Evolutionary conservation across 768 basidiomycete genomes (phyloP), one percentile per base, ranked within the genome.

Genomic region (Suillus bovinus): DNA sequence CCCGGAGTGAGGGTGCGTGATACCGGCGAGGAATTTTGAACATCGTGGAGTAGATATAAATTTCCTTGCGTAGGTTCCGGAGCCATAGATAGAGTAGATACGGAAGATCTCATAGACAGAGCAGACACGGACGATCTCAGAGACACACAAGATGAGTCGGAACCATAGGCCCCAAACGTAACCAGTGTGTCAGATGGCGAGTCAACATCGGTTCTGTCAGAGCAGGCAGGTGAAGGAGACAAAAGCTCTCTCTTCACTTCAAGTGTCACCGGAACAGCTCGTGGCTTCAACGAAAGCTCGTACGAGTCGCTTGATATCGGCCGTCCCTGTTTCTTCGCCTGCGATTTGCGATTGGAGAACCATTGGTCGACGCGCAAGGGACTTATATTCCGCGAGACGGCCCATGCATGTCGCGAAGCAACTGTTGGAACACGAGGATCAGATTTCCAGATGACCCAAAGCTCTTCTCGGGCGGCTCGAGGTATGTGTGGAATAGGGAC

Each of bases 401-500:
- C 72, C 72, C 72, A 74, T 29, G 61, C 63, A 39, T 62, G 68
- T 49, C 72, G 61, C n/a, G 74, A 74, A 31, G 57, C 61, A 38
- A 73, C 10, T 3, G 74, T 68, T 34, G 72, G 73, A 4, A 74
- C 64, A 44, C 74, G 73, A 10, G 66, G 71, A 58, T 76, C 55
- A 9, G 63, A 55, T 44, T 38, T 67, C 72, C 74, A 74, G 44
- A 74, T 74, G 5, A 59, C 67, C 71, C 71, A 72, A 27, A 74
- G 74, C 20, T 74, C 72, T 46, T 60, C 34, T 22, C 72, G 62
- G 44, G 64, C 50, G 1, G 61, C 60, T 22, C 1, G 17, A 47
- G 39, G 2, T 16, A 64, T 38, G 22, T 1, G 17, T 22, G 58
- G 50, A 11, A 17, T 6, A 16, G 20, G 5, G 44, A 6, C 11